A percentile compares a stretch with the other conserved stretches of the same genome.
Conservation (phyloP, 352 stramenopile genomes). For the Globisporangium camurandrum region DNA sequence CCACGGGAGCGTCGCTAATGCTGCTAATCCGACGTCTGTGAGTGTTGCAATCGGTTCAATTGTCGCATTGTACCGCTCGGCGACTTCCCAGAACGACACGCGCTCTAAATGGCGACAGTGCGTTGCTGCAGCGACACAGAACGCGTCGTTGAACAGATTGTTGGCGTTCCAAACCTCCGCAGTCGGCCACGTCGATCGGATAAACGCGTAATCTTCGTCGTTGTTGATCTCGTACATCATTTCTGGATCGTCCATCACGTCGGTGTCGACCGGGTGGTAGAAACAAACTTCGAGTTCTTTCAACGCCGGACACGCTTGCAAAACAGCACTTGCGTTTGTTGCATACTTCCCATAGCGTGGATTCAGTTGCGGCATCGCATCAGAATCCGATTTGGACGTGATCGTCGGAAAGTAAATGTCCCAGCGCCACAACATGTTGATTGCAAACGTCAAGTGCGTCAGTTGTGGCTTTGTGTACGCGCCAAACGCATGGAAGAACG, state of each 20-base stretch:
- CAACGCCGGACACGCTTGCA: slow-evolving; percentile 29
- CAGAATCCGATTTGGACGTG: not conserved
- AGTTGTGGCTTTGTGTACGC: slow-evolving; percentile 29
- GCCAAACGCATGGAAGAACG: slow-evolving; percentile 39
- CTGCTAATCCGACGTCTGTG: slow-evolving; percentile 21
- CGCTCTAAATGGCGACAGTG: slow-evolving; percentile 22
- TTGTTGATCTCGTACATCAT: slow-evolving; percentile 14
- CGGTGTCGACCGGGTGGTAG: slow-evolving; percentile 26
- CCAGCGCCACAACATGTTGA: slow-evolving; percentile 37
- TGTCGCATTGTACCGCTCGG: slow-evolving; percentile 21
- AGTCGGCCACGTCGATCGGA: slow-evolving; percentile 13
- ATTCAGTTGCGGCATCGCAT: not conserved
- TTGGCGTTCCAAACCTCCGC: slow-evolving; percentile 33
- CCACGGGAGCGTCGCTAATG: slow-evolving; percentile 21
- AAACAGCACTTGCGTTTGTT: slow-evolving; percentile 16
- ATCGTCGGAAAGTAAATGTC: slow-evolving; percentile 20
- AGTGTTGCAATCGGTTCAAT: slow-evolving; percentile 22
- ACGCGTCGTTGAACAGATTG: slow-evolving; percentile 30
- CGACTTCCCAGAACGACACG: slow-evolving; percentile 24
- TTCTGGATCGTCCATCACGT: slow-evolving; percentile 13
- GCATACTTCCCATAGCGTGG: slow-evolving; percentile 18
- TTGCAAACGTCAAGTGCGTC: slow-evolving; percentile 22
- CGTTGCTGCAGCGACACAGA: slow-evolving; percentile 17
- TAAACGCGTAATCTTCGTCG: slow-evolving; percentile 17
- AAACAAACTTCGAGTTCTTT: slow-evolving; percentile 27